Evolutionary conservation across 1,284 basidiomycete genomes (phyloP), one percentile per base, ranked within the genome.

Genomic region (Puccinia novopanici): DNA sequence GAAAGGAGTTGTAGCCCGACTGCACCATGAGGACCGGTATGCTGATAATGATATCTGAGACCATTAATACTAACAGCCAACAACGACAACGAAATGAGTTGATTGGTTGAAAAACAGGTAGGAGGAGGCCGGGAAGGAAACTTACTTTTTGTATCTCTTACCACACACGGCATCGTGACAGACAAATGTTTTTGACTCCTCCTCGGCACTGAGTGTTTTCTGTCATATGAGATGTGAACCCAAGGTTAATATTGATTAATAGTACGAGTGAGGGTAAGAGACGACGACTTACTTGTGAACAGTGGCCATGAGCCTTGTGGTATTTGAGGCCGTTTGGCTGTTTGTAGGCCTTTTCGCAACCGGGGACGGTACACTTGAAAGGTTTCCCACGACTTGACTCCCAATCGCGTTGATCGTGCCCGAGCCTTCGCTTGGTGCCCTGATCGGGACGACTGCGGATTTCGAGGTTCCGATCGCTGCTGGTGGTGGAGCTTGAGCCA

Each of bases 311-410:
- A 24, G 93, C 92, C 86, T 95, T 92, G 87, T 99, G 96, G 87
- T 98, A 98, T 88, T 99, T 98, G 84, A 99, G 89, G 0, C 93
- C 93, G 85, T 94, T 94, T 82, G 94, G 94, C 87, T 98, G 96
- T 89, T 98, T 98, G 89, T 99, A 99, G 65, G 91, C 91, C 89
- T 99, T 99, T 88, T 95, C 95, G 88, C 96, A 99, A 80, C 97
- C 96, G 0, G 93, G 92, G 84, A 96, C 96, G 19, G 94, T 94
- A 88, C 96, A 99, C 82, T 92, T 90, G 91, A 96, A 99, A 0
- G 96, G 96, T 87, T 98, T 98, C 83, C 89, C 87, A 74, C 85
- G 85, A 10, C 85, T 42, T 1, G 75, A 42, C 13, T 55, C 42
- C 75, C 75, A 78, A 17, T 61, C 50, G 27, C 48, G 30, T 57